These are phyloP conservation scores for Lachancea dasiensis DNA, from an alignment of 805 yeast species.

Conservation along the genomic window DNA sequence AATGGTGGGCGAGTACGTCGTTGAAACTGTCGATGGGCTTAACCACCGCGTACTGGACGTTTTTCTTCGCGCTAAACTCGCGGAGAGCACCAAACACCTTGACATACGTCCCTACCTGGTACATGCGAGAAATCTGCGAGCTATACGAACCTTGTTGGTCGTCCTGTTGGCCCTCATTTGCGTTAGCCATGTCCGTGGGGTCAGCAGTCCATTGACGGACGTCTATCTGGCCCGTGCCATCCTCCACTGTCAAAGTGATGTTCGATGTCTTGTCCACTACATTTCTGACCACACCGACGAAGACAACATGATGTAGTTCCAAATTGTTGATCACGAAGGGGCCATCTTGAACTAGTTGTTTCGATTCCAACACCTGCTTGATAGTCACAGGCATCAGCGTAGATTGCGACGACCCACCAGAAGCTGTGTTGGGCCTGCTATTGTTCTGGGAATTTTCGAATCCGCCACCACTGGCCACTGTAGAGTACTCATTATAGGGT, in stretches of 20 bases:
- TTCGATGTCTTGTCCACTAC: slow-evolving; percentile 54
- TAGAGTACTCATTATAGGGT: slow-evolving; percentile 30
- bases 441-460: slow-evolving; percentile 20
- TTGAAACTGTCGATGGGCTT: slow-evolving; percentile 56
- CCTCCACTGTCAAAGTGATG: slow-evolving; percentile 57
- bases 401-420: slow-evolving; percentile 16
- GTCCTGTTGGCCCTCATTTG: slow-evolving; percentile 23
- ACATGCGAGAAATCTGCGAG: slow-evolving; percentile 32
- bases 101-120: slow-evolving; percentile 50
- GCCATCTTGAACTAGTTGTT: slow-evolving; percentile 58
- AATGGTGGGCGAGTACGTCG: slow-evolving; percentile 60
- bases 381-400: slow-evolving; percentile 64
- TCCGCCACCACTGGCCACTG: slow-evolving; percentile 32
- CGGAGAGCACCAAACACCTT: slow-evolving; percentile 50
- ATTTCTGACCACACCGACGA: slow-evolving; percentile 67
- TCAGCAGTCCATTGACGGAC: slow-evolving; percentile 61
- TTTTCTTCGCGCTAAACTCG: slow-evolving; percentile 58
- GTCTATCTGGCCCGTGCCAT: slow-evolving; percentile 66
- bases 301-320: slow-evolving; percentile 55
- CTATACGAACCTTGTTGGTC: slow-evolving; percentile 17
- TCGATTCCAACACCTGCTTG: slow-evolving; percentile 60
- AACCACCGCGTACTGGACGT: slow-evolving; percentile 57
- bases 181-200: slow-evolving; percentile 26
- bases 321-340: slow-evolving; percentile 55
- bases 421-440: slow-evolving; percentile 19